Conservation (phyloP, 306 rosid genomes). For the Vachellia collinsii region DNA sequence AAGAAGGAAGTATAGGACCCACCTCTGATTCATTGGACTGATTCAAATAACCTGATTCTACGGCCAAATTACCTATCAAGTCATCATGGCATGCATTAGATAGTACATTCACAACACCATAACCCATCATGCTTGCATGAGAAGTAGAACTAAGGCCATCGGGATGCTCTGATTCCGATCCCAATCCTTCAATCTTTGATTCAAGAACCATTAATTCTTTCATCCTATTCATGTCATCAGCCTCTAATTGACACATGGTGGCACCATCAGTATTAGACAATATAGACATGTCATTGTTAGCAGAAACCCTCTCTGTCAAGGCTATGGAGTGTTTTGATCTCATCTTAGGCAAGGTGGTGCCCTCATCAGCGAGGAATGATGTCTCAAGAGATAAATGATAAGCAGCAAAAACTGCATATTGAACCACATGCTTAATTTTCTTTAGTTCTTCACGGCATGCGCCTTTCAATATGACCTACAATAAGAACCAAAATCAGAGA, state of each 20-base stretch:
- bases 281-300: conserved; percentile 31
- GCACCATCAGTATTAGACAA: conserved; percentile 28
- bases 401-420: conserved; percentile 73
- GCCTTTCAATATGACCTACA: conserved; percentile 70
- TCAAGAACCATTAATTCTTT: conserved; percentile 30
- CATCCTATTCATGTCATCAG: conserved; percentile 33
- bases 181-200: conserved; percentile 40
- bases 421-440: conserved; percentile 69
- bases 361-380: conserved; percentile 78
- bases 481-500: conserved; percentile 38
- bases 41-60: conserved; percentile 21
- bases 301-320: conserved; percentile 36
- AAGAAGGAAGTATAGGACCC: neutral
- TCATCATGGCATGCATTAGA: conserved; percentile 35
- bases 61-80: conserved; percentile 26
- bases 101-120: conserved; percentile 24
- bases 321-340: conserved; percentile 39
- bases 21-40: conserved; percentile 31
- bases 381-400: conserved; percentile 79
- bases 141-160: conserved; percentile 36
- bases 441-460: conserved; percentile 59
- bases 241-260: conserved; percentile 33
- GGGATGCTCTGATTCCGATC: conserved; percentile 32
- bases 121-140: conserved; percentile 35
- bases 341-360: conserved; percentile 69